Evolutionary conservation across 1,139 yeast species (phyloP).

Genomic region (Pichia sp.): DNA sequence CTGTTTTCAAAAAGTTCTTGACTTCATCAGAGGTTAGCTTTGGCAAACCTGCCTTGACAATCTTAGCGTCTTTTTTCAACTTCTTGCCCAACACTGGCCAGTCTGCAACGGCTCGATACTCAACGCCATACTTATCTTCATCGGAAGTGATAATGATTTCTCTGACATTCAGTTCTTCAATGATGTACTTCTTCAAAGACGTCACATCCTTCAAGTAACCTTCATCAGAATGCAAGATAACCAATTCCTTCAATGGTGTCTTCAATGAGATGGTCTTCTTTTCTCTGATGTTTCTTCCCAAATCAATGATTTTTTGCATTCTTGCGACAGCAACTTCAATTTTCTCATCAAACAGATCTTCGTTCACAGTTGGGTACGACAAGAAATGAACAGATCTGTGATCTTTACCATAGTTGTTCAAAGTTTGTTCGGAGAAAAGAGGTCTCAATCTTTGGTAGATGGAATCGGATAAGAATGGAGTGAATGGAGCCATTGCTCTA

Average conservation of each 20-base stretch:
- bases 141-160: conserved; percentile 84
- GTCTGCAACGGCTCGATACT: conserved; percentile 92
- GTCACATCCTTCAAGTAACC: conserved; percentile 74
- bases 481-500: conserved; percentile 98
- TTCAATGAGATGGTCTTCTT: conserved; percentile 90
- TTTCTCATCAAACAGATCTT: conserved; percentile 71
- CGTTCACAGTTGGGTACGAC: conserved; percentile 80
- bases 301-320: conserved; percentile 95
- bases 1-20: conserved; percentile 65
- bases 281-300: conserved; percentile 95
- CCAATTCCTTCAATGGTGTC: conserved; percentile 87
- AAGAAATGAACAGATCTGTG: conserved; percentile 88
- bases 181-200: conserved; percentile 70
- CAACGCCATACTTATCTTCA: conserved; percentile 87
- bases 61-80: conserved; percentile 87
- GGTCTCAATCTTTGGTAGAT: conserved; percentile 74
- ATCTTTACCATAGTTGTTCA: conserved; percentile 50
- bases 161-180: conserved; percentile 90
- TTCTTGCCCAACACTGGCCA: conserved; percentile 99
- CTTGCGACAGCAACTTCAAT: conserved; percentile 84
- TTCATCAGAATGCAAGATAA: conserved; percentile 77
- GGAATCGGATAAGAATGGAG: conserved; percentile 91
- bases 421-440: conserved; percentile 53
- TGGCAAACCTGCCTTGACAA: conserved; percentile 92
- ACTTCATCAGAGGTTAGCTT: conserved; percentile 75